phyloP scores from a whole-genome alignment of 116 monocot genomes.

The Cymodocea nodosa region DNA sequence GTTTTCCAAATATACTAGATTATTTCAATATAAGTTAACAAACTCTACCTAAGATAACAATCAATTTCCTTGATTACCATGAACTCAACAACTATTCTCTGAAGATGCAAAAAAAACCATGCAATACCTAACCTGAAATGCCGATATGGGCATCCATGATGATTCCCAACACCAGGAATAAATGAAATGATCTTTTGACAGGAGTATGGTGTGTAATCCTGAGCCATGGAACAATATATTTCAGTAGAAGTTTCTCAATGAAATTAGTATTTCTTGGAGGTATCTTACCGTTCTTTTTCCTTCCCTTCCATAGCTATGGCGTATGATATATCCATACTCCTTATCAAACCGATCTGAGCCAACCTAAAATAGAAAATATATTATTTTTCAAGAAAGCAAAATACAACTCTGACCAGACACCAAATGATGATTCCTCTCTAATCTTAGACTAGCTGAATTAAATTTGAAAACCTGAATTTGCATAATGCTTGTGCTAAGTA shows the following conservation, averaged over 20 bases:
- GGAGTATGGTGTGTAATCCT: conserved; percentile 99
- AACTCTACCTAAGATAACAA: too few relatives aligned
- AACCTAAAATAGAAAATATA: conserved; percentile 35
- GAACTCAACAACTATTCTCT: background rate
- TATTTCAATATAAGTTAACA: too few relatives aligned
- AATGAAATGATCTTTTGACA: conserved; percentile 94
- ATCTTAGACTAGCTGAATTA: too few relatives aligned
- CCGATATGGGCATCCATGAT: conserved; percentile 91
- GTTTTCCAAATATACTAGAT: too few relatives aligned
- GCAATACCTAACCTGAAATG: conserved; percentile 65
- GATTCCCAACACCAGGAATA: conserved; percentile 75
- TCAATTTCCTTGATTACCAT: too few relatives aligned
- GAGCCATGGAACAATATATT: conserved; percentile 4
- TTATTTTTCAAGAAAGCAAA: conserved; percentile 3
- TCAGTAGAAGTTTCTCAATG: background rate
- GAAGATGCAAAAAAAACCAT: background rate
- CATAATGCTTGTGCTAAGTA: too few relatives aligned
- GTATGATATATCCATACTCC: conserved; percentile 81
- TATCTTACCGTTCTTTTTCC: conserved; percentile 82
- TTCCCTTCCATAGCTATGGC: conserved; percentile 98
- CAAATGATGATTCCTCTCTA: background rate
- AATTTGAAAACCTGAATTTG: too few relatives aligned
- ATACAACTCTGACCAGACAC: background rate
- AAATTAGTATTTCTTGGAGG: background rate
- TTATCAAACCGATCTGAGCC: conserved; percentile 87